phyloP scores from a whole-genome alignment of 2,329 filamentous ascomycete species.

The Diaporthe humulicola region DNA sequence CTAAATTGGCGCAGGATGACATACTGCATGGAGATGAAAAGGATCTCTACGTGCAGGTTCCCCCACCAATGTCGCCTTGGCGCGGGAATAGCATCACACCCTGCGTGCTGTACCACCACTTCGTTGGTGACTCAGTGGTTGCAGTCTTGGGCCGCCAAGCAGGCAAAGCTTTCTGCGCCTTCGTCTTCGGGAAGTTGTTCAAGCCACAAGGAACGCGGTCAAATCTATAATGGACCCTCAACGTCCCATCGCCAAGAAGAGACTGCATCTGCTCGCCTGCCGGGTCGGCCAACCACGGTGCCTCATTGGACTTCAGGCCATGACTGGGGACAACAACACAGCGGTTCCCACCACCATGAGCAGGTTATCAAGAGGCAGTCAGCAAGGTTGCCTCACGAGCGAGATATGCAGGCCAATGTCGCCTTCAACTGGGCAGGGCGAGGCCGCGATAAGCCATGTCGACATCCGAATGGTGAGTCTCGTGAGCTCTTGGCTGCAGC shows the following conservation, averaged over 20 bases:
- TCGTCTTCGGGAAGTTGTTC: neutral
- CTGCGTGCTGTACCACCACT: neutral
- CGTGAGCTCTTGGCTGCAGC: slow-evolving; percentile 29
- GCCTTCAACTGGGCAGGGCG: neutral
- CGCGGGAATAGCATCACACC: slow-evolving; percentile 24
- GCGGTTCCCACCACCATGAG: slow-evolving; percentile 25
- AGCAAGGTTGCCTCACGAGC: slow-evolving; percentile 28
- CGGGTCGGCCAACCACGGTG: slow-evolving; percentile 10
- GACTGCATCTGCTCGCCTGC: slow-evolving; percentile 14
- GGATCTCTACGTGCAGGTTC: slow-evolving; percentile 3
- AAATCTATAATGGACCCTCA: slow-evolving; percentile 25
- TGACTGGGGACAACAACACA: slow-evolving; percentile 17
- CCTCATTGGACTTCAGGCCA: slow-evolving; percentile 24
- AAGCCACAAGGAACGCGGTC: neutral
- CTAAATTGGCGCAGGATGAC: neutral
- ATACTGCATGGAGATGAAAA: slow-evolving; percentile 10
- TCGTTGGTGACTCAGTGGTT: neutral
- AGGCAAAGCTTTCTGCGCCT: slow-evolving; percentile 27
- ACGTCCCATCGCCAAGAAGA: slow-evolving; percentile 22
- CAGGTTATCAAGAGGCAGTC: slow-evolving; percentile 24
- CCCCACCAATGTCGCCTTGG: slow-evolving; percentile 11
- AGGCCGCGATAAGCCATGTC: slow-evolving; percentile 25
- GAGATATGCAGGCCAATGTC: slow-evolving; percentile 27
- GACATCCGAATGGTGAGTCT: slow-evolving; percentile 28
- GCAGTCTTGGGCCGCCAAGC: slow-evolving; percentile 17